Conservation (phyloP, 2,329 filamentous ascomycete species). For the Fusarium coffeatum region DNA sequence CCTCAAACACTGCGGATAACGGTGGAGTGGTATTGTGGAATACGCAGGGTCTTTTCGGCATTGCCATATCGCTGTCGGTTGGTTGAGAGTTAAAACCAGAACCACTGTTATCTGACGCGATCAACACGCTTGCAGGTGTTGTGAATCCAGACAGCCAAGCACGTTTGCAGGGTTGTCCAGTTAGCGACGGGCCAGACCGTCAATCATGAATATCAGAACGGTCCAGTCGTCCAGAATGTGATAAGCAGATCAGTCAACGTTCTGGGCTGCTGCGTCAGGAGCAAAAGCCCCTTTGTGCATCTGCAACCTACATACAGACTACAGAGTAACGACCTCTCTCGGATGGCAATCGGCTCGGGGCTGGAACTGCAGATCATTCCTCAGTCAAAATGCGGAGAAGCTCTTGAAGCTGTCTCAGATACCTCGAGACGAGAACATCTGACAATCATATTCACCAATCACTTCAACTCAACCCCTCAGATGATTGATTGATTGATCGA, state of each 20-base stretch:
- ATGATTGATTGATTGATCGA: neutral
- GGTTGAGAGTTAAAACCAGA: slow-evolving; percentile 9
- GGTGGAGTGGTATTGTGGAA: slow-evolving; percentile 33
- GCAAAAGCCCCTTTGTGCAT: slow-evolving; percentile 11
- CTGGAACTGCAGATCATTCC: slow-evolving; percentile 34
- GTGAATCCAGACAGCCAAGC: slow-evolving; percentile 21
- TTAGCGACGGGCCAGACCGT: slow-evolving; percentile 24
- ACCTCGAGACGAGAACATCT: slow-evolving; percentile 22
- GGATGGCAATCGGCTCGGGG: neutral
- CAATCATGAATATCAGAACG: slow-evolving; percentile 24
- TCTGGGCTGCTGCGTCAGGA: slow-evolving; percentile 23
- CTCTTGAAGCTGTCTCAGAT: slow-evolving; percentile 28
- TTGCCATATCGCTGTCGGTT: slow-evolving; percentile 9
- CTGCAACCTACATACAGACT: neutral
- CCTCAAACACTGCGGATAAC: slow-evolving; percentile 28
- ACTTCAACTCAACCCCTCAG: slow-evolving; percentile 11
- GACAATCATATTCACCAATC: slow-evolving; percentile 12
- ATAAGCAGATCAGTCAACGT: slow-evolving; percentile 26
- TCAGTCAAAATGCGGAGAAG: slow-evolving; percentile 34
- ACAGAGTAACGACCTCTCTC: neutral
- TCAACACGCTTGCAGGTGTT: slow-evolving; percentile 20
- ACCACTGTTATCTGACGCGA: slow-evolving; percentile 28
- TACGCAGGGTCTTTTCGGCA: slow-evolving; percentile 26
- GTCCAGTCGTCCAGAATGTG: slow-evolving; percentile 6
- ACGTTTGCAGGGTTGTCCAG: slow-evolving; percentile 11